Conservation (phyloP, 164 flowering plant genomes). For the Tetracentron sinense region DNA sequence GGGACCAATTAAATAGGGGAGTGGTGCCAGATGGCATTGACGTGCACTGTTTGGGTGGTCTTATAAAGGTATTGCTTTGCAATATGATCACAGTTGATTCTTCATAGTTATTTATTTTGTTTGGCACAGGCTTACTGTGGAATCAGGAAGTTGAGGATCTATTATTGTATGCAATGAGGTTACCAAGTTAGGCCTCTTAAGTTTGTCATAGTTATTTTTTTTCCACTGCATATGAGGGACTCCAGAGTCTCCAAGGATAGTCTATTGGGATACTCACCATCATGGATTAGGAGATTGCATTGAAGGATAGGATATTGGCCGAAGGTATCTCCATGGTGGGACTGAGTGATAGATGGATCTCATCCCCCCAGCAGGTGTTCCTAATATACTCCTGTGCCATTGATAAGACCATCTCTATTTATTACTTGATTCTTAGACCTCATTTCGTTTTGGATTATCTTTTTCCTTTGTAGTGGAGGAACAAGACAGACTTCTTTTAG, state of each 20-base stretch:
- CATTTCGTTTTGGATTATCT: no score
- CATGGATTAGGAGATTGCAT: no score
- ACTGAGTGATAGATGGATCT: no score
- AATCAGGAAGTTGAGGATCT: constrained; percentile 15
- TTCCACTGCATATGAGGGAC: no score
- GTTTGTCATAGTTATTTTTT: constrained; percentile 27
- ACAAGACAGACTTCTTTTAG: no score
- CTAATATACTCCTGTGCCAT: no score
- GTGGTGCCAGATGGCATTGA: constrained; percentile 58
- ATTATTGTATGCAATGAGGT: constrained; percentile 20
- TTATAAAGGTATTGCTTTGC: constrained; percentile 50
- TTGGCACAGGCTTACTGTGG: constrained; percentile 49
- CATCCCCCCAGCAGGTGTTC: no score
- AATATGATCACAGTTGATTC: background rate
- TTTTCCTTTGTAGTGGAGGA: no score
- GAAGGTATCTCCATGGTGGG: no score
- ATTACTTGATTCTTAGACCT: no score
- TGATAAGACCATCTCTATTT: no score
- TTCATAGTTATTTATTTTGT: background rate
- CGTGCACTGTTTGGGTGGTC: constrained; percentile 66
- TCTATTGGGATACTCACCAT: constrained; percentile 35
- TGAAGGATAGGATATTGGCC: no score
- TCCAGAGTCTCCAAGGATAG: constrained; percentile 93
- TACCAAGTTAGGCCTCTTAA: background rate
- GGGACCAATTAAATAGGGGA: constrained; percentile 59